Conservation (phyloP, 2,329 filamentous ascomycete genomes). For the Hirsutella minnesotensis region DNA sequence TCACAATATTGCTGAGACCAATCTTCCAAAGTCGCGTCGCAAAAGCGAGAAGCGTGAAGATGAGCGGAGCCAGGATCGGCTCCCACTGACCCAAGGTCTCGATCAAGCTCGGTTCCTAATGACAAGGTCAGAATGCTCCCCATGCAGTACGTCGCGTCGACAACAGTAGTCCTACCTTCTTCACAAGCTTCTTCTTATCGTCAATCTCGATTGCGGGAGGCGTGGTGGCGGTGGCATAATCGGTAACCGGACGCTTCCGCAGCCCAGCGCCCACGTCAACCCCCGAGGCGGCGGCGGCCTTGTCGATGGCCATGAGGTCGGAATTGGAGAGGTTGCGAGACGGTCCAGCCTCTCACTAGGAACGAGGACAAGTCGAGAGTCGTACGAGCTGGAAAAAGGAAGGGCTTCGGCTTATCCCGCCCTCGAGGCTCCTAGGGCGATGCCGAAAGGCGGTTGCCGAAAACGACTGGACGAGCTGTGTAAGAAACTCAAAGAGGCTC, state of each 20-base stretch:
- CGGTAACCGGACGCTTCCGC: slow-evolving; percentile 38
- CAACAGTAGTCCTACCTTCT: slow-evolving; percentile 47
- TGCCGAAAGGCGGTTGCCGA: not conserved
- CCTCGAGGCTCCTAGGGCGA: not conserved
- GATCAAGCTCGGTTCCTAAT: slow-evolving; percentile 44
- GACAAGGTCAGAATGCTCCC: slow-evolving; percentile 11
- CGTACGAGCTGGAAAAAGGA: slow-evolving; percentile 3
- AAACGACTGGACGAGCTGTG: slow-evolving; percentile 25
- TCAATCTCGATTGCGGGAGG: slow-evolving; percentile 30
- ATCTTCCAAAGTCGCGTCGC: slow-evolving; percentile 61
- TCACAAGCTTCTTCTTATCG: slow-evolving; percentile 46
- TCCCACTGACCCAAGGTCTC: slow-evolving; percentile 53
- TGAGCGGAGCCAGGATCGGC: slow-evolving; percentile 45
- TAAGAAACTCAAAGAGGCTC: slow-evolving; percentile 17
- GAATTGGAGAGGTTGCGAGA: slow-evolving; percentile 2
- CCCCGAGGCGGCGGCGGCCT: slow-evolving; percentile 46
- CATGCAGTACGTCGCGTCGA: no score
- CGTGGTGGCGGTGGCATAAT: slow-evolving; percentile 20
- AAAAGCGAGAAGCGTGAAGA: slow-evolving; percentile 50
- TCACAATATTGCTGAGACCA: slow-evolving; percentile 54
- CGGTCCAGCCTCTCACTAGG: not conserved
- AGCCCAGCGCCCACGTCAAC: slow-evolving; percentile 45
- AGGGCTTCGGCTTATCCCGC: slow-evolving; percentile 6
- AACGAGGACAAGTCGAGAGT: slow-evolving; percentile 2
- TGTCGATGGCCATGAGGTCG: slow-evolving; percentile 38